Base-by-base conservation (phyloP, 768 basidiomycete genomes). In the Leccinum subgranulosum region DNA sequence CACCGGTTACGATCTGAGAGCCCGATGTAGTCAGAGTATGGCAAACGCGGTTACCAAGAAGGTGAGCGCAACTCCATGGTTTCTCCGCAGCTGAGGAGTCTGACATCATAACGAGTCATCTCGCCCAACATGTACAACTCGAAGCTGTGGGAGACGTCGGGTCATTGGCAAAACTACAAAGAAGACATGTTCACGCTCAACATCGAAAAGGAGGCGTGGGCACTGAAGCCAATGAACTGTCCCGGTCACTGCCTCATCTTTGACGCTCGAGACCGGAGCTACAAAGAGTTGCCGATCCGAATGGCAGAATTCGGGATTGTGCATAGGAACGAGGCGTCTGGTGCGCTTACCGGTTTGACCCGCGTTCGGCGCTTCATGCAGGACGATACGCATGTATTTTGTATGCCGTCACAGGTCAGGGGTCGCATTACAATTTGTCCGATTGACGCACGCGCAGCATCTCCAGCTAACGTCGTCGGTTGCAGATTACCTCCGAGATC, bases 301-400 rank as follows among this genome's bases (percentile, higher is more conserved):
- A 94, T 98, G 90, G 96, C 96, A 6, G 97, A 99, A 70, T 99
- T 99, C 67, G 97, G 97, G 63, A 92, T 98, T 63, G 81, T 98
- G 53, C 97, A 98, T 73, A 80, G 96, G 57, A 99, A 98, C 66
- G 97, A 98, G 72, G 95, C 97, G 1, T 90, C 87, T 36, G 97
- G 97, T 29, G 94, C 96, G 5, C 74, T 99, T 63, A 92, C 91
- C 14, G 97, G 97, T 9, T 74, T 98, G 65, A 95, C 94, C 15
- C 84, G 97, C 58, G 97, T 98, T 46, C 80, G 97, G 56, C 80
- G 97, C 47, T 98, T 99, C 75, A 88, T 93, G 55, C 97, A 98
- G 76, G 97, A 98, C 69, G 97, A 99, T 72, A 94, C 97, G 0
- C 97, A 99, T 73, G 90, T 98, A 54, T 99, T 99, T 79, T 99